Base-by-base conservation (phyloP, 495 filamentous ascomycete genomes). In the Aspergillus egyptiacus region DNA sequence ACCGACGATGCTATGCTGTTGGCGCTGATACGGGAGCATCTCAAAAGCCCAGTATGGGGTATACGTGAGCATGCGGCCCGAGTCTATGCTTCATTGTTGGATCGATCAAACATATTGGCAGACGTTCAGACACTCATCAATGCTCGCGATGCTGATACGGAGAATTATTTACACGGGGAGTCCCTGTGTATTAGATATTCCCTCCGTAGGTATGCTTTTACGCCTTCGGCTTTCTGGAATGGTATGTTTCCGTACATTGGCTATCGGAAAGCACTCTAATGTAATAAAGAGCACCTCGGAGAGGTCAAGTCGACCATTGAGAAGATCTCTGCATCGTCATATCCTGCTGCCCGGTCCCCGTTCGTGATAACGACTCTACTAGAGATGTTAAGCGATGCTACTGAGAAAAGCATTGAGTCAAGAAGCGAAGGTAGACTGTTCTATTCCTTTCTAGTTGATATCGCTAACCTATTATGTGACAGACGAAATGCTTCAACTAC, bases 11-110 rank as follows among this genome's bases (percentile, higher is more conserved):
- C 46, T 6, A 54, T 66, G 48, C 46, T 74, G 5, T 61, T 64
- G 10, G 61, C 45, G 10, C 33, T 74, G 24, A 67, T 75, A 13
- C 46, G 60, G 4, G 55, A 62, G 42, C 68, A 75, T 30, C 69
- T 91, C 23, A 77, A 75, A n/a, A 91, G 85, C 53, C 74, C 76
- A 2, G 75, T 89, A 13, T 97, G 91, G 93, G 83, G 87, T 56
- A 83, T 97, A 17, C 77, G 93, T 46, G 90, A 96, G 59, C 90
- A 95, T 52, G 87, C 91, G 11, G 90, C 91, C 5, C 79, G 86
- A 32, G 86, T 91, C 7, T 75, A 87, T 50, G 81, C 81, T 43
- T 79, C 78, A n/a, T 71, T 91, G 33, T 58, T 86, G 30, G 62
- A 79, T 3, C 62, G 71, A 13, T 49, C 65, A 5, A 63, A 77